Percentiles rank a stretch among this genome's conserved stretches.
These are phyloP conservation scores for Penicillium canescens DNA, from an alignment of 495 filamentous ascomycete species.

Conservation along the genomic window DNA sequence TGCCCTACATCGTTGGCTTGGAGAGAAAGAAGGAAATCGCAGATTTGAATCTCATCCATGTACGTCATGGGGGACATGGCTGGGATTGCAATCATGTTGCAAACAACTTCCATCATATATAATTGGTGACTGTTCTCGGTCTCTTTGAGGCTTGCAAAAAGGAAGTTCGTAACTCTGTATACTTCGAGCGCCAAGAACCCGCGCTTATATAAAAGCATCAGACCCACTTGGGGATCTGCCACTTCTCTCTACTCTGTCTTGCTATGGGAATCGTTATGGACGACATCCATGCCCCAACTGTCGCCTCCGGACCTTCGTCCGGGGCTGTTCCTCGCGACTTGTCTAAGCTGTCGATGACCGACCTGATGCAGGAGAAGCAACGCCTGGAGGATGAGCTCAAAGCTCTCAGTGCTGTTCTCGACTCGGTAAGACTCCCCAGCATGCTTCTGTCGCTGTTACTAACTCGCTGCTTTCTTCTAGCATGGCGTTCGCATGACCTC, in stretches of 20 bases:
- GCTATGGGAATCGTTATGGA: slow-evolving; percentile 59
- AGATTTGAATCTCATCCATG: slow-evolving; percentile 31
- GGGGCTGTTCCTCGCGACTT: slow-evolving; percentile 54
- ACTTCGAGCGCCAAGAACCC: slow-evolving; percentile 14
- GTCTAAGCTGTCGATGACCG: slow-evolving; percentile 59
- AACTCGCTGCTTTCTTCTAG: slow-evolving; percentile 42
- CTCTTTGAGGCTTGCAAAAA: neutral
- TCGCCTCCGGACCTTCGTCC: slow-evolving; percentile 70
- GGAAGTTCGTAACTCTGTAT: neutral
- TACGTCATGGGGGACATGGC: slow-evolving; percentile 27
- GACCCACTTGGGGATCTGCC: slow-evolving; percentile 23
- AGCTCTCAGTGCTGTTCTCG: slow-evolving; percentile 79
- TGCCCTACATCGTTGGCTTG: slow-evolving; percentile 1
- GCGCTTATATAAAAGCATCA: slow-evolving; percentile 21
- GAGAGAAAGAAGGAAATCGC: slow-evolving; percentile 12
- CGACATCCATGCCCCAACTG: slow-evolving; percentile 72
- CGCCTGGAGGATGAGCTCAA: slow-evolving; percentile 80
- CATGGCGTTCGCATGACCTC: slow-evolving; percentile 95
- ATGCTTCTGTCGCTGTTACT: slow-evolving; percentile 5
- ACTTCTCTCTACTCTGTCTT: slow-evolving; percentile 17
- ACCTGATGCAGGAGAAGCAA: slow-evolving; percentile 74
- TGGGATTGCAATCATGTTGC: slow-evolving; percentile 16
- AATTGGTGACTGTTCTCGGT: neutral
- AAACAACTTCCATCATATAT: neutral
- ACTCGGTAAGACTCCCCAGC: slow-evolving; percentile 62